Percentiles rank a stretch among this genome's conserved stretches.
Conservation (phyloP, 345 rosid genomes). For the Eutrema heterophyllum region DNA sequence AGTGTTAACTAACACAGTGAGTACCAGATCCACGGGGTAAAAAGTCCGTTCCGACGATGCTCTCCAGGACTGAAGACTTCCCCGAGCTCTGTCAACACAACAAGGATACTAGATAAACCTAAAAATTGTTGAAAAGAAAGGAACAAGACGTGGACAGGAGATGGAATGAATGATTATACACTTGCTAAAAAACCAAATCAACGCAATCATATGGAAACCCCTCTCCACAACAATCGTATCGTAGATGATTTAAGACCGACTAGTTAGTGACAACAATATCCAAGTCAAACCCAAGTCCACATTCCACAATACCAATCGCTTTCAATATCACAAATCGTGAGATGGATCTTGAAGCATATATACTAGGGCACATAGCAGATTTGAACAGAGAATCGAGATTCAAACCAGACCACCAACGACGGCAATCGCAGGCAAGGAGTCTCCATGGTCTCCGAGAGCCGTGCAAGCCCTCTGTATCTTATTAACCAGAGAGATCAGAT, state of each 20-base stretch:
- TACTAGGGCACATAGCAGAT: neutral
- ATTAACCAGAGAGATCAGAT: conserved; percentile 84
- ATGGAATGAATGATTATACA: neutral
- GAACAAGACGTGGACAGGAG: neutral
- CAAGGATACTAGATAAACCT: neutral
- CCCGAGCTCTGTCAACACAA: conserved; percentile 77
- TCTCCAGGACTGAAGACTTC: conserved; percentile 96
- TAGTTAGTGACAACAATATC: neutral
- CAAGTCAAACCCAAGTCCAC: conserved; percentile 29
- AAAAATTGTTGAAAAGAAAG: neutral
- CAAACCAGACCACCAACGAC: conserved; percentile 99
- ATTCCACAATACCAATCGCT: neutral
- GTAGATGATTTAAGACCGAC: neutral
- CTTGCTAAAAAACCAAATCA: no score
- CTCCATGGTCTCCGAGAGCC: conserved; percentile 99
- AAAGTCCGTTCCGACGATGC: conserved; percentile 95
- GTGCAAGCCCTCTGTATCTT: conserved; percentile 99
- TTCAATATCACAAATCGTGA: neutral
- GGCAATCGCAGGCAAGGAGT: conserved; percentile 88
- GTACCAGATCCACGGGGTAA: conserved; percentile 99
- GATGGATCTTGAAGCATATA: conserved; percentile 4
- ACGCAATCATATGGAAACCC: neutral
- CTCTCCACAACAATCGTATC: neutral
- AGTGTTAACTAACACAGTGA: neutral
- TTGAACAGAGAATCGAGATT: conserved; percentile 3